phyloP scores from a whole-genome alignment of 495 filamentous ascomycete species.

The Hyphodiscus hymeniophilus region DNA sequence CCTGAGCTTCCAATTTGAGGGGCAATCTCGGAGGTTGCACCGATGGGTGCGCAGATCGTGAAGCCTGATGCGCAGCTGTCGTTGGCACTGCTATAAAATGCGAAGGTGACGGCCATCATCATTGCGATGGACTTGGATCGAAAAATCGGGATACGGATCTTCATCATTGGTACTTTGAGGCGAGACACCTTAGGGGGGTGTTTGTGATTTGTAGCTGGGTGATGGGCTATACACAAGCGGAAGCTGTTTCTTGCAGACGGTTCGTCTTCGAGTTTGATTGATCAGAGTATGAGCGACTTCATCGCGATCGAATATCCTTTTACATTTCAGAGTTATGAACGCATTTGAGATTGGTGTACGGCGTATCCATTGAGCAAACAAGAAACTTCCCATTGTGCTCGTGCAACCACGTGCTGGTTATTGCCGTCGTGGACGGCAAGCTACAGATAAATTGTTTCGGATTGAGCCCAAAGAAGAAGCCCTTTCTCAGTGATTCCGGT shows the following conservation, averaged over 20 bases:
- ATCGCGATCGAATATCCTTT: too few species aligned
- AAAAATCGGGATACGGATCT: neutral
- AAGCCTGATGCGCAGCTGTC: slow-evolving; percentile 8
- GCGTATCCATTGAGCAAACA: neutral
- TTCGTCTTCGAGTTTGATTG: too few species aligned
- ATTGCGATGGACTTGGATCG: too few species aligned
- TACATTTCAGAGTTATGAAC: too few species aligned
- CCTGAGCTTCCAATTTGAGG: slow-evolving; percentile 15
- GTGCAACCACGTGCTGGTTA: neutral
- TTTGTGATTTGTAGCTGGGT: neutral
- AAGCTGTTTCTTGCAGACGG: too few species aligned
- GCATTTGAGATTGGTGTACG: neutral
- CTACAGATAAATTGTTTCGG: neutral
- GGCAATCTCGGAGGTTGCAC: slow-evolving; percentile 10
- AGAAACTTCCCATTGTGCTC: neutral
- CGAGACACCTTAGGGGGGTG: neutral
- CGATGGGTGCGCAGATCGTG: slow-evolving; percentile 13
- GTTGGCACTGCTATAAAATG: neutral
- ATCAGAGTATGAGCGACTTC: too few species aligned
- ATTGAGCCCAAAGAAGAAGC: neutral
- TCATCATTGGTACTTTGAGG: neutral
- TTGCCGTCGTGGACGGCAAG: neutral
- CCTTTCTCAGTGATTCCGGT: too few species aligned
- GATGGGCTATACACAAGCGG: too few species aligned
- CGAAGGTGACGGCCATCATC: too few species aligned